Evolutionary conservation across 768 basidiomycete species (phyloP).

Genomic region (Pleurotus eryngii): DNA sequence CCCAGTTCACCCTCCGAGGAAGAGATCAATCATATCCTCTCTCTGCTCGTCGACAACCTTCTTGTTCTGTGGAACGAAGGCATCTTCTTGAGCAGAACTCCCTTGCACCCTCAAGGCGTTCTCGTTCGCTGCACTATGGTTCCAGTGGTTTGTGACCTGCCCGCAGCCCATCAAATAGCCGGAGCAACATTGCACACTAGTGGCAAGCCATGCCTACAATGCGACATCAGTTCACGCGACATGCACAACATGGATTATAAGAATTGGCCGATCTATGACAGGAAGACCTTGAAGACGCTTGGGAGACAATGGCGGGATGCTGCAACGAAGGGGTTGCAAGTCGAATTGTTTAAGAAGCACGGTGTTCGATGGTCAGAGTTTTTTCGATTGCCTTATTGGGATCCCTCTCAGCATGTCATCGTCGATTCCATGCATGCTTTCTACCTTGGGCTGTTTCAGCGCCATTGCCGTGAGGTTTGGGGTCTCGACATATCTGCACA

Average conservation of each 20-base stretch:
- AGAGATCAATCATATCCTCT: conserved; percentile 21
- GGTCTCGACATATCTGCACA: too few species aligned
- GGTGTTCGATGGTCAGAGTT: conserved; percentile 15
- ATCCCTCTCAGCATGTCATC: conserved; percentile 5
- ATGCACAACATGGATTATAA: not conserved
- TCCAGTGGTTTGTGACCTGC: not conserved
- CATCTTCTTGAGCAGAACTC: not conserved
- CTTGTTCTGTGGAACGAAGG: conserved; percentile 21
- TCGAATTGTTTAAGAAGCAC: too few species aligned
- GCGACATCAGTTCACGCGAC: not conserved
- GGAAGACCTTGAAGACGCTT: too few species aligned
- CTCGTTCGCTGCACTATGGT: not conserved
- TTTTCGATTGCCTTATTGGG: conserved; percentile 24
- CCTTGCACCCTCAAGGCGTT: not conserved
- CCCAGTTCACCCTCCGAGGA: conserved; percentile 26
- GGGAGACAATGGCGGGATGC: too few species aligned
- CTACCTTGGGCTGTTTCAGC: conserved; percentile 11
- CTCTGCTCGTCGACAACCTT: conserved; percentile 24
- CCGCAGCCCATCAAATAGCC: not conserved
- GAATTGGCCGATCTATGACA: not conserved
- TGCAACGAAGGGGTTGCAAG: too few species aligned
- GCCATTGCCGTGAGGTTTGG: conserved; percentile 9
- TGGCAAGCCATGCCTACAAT: not conserved
- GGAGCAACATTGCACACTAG: not conserved
- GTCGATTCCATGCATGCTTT: conserved; percentile 12